Evolutionary conservation across 2,329 filamentous ascomycete species (phyloP).

Genomic region (Botrytis aclada): DNA sequence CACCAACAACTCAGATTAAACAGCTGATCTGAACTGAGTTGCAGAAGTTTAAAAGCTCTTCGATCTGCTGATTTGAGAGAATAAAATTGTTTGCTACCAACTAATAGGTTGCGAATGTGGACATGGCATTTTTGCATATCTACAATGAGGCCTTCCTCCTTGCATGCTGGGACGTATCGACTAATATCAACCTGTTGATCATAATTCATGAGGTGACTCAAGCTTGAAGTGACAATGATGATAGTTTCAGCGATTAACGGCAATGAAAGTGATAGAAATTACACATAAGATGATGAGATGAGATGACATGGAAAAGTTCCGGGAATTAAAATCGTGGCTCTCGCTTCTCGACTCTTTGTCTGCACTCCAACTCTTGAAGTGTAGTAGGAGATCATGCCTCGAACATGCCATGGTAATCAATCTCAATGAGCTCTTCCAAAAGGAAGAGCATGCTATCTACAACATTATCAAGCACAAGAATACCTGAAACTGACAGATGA

Average conservation of each 20-base stretch:
- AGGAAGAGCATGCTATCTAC: background rate
- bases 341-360: background rate
- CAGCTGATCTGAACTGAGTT: background rate
- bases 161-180: background rate
- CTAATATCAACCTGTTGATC: background rate
- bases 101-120: background rate
- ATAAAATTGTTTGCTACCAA: no score
- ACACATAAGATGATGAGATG: background rate
- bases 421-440: background rate
- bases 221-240: background rate
- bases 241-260: background rate
- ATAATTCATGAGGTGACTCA: fast-evolving
- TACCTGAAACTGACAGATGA: background rate
- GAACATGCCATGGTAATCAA: background rate
- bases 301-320: fast-evolving
- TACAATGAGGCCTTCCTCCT: background rate
- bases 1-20: background rate
- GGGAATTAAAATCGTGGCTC: background rate
- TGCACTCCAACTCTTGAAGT: background rate
- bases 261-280: background rate
- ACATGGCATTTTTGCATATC: fast-evolving
- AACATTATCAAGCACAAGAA: background rate
- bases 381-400: background rate
- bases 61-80: background rate
- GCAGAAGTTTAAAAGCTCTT: background rate